Conservation (phyloP, 441 rosid species). For the Populus hybrid region DNA sequence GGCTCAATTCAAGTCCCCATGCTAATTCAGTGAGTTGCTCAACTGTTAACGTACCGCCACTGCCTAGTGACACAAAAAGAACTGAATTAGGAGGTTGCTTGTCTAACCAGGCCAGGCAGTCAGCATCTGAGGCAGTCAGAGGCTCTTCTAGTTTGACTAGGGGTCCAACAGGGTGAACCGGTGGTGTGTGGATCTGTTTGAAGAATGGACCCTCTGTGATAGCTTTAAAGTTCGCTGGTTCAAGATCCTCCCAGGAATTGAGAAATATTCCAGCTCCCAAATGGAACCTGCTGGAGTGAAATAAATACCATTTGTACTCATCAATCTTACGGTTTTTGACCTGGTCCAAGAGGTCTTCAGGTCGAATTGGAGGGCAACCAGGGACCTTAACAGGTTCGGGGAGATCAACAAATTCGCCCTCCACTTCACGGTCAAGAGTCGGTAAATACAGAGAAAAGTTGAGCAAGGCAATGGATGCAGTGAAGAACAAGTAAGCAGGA, state of each 20-base stretch:
- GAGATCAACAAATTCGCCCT: slow-evolving; percentile 33
- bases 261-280: slow-evolving; percentile 38
- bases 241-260: slow-evolving; percentile 44
- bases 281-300: slow-evolving; percentile 12
- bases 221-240: slow-evolving; percentile 28
- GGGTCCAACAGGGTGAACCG: slow-evolving; percentile 58
- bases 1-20: slow-evolving; percentile 52
- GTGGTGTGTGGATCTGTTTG: slow-evolving; percentile 30
- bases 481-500: slow-evolving; percentile 37
- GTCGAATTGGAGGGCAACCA: slow-evolving; percentile 43
- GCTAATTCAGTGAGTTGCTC: slow-evolving; percentile 52
- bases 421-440: slow-evolving; percentile 33
- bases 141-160: slow-evolving; percentile 30
- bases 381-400: slow-evolving; percentile 44
- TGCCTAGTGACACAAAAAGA: slow-evolving; percentile 54
- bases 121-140: slow-evolving; percentile 2
- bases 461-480: slow-evolving; percentile 53
- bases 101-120: slow-evolving; percentile 41
- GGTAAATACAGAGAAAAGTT: slow-evolving; percentile 45
- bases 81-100: slow-evolving; percentile 48
- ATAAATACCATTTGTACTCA: slow-evolving; percentile 31
- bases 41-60: slow-evolving; percentile 56
- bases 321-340: slow-evolving; percentile 31
- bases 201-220: slow-evolving; percentile 32
- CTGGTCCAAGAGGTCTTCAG: slow-evolving; percentile 37